These are phyloP conservation scores for Epichloe hybrida DNA, from an alignment of 2,329 filamentous ascomycete genomes.

Conservation along the genomic window DNA sequence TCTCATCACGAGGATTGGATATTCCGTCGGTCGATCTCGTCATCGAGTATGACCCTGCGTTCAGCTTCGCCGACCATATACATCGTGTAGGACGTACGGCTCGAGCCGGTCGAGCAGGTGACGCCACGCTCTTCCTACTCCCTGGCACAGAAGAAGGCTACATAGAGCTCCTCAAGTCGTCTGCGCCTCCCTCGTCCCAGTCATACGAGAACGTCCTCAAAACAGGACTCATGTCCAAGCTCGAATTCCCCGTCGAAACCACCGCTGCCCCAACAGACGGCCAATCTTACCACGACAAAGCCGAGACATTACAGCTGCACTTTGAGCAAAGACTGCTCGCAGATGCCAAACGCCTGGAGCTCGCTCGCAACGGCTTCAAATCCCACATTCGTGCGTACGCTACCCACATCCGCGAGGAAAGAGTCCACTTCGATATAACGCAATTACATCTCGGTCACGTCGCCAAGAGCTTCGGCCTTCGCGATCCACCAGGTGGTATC, in stretches of 20 bases:
- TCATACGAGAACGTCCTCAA: conserved; percentile 45
- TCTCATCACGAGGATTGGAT: conserved; percentile 89
- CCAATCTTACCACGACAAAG: conserved; percentile 33
- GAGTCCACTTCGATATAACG: conserved; percentile 81
- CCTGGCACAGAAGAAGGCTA: conserved; percentile 91
- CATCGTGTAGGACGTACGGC: conserved; percentile 92
- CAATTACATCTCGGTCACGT: conserved; percentile 83
- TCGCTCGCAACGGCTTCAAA: conserved; percentile 75
- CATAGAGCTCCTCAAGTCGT: conserved; percentile 52
- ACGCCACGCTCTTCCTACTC: conserved; percentile 78
- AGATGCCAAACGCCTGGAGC: conserved; percentile 57
- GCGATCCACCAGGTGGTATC: conserved; percentile 80
- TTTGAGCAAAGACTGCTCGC: conserved; percentile 46
- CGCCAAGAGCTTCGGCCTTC: conserved; percentile 82
- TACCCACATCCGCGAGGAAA: conserved; percentile 77
- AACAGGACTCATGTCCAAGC: conserved; percentile 47
- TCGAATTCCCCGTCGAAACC: conserved; percentile 59
- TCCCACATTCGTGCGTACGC: conserved; percentile 91
- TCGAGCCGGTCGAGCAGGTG: conserved; percentile 76
- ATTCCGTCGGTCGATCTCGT: conserved; percentile 90
- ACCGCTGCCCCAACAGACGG: conserved; percentile 32
- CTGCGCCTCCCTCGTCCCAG: conserved; percentile 34
- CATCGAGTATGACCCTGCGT: conserved; percentile 91
- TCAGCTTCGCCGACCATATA: conserved; percentile 83
- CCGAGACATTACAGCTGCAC: conserved; percentile 45